phyloP scores from a whole-genome alignment of 1,284 basidiomycete species.

The Puccinia hordei region DNA sequence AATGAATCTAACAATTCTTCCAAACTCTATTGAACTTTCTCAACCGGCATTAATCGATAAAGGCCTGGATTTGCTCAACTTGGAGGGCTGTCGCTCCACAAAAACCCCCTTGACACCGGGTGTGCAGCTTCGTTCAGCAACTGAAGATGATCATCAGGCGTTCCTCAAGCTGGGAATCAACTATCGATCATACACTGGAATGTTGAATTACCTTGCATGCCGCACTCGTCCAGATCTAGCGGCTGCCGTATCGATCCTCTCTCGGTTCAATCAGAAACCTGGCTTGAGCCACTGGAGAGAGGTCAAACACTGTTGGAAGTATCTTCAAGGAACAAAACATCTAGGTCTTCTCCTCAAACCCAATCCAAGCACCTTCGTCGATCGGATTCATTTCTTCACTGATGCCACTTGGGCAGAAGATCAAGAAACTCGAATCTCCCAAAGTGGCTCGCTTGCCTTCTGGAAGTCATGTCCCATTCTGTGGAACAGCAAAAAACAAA shows the following conservation, averaged over 20 bases:
- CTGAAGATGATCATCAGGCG: not conserved
- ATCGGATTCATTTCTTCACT: not conserved
- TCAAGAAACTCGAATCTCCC: too few species aligned
- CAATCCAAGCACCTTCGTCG: not conserved
- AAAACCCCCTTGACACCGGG: not conserved
- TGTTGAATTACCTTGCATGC: not conserved
- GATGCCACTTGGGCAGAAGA: constrained; percentile 1
- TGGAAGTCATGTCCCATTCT: too few species aligned
- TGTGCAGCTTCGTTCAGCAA: not conserved
- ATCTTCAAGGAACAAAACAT: not conserved
- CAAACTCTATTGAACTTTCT: not conserved
- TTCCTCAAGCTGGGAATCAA: not conserved
- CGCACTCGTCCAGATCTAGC: not conserved
- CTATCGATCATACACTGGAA: not conserved
- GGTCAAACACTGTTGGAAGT: not conserved
- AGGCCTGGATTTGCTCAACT: not conserved
- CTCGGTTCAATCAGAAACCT: not conserved
- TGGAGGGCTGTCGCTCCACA: not conserved
- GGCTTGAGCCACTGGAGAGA: not conserved
- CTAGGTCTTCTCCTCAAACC: not conserved
- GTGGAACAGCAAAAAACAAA: too few species aligned
- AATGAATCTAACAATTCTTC: not conserved
- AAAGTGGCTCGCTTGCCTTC: too few species aligned
- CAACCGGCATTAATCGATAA: not conserved
- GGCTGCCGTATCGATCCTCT: not conserved